Percentiles rank a stretch among this genome's conserved stretches.
Evolutionary conservation across 352 stramenopile genomes (phyloP).

Genomic region (Pythium rhizo-oryzae): DNA sequence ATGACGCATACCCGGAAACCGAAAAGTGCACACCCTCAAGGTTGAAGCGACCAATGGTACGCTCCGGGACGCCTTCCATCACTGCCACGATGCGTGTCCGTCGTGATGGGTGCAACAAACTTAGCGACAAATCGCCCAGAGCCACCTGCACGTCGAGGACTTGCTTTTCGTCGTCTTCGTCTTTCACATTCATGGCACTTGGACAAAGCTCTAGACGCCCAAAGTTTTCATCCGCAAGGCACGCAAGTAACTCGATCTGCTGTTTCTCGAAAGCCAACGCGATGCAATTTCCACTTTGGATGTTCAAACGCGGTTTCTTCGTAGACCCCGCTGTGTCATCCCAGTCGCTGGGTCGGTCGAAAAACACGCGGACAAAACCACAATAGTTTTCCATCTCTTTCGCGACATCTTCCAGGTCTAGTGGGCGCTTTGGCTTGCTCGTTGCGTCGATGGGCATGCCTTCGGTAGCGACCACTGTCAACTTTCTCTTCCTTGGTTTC

Average conservation of each 20-base stretch:
- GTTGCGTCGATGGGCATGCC: neutral
- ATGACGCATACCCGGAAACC: conserved; percentile 48
- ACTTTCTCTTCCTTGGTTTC: conserved; percentile 30
- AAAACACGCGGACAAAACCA: conserved; percentile 37
- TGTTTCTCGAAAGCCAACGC: conserved; percentile 54
- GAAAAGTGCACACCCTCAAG: conserved; percentile 43
- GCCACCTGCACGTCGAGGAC: conserved; percentile 44
- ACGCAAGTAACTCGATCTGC: conserved; percentile 62
- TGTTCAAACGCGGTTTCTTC: conserved; percentile 22
- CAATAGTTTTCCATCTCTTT: conserved; percentile 62
- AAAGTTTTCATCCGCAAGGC: conserved; percentile 69
- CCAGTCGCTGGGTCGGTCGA: conserved; percentile 45
- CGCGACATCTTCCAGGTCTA: conserved; percentile 55
- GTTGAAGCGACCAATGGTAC: conserved; percentile 46
- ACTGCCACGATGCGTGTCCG: conserved; percentile 6
- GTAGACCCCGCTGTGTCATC: neutral
- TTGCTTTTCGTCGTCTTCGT: conserved; percentile 47
- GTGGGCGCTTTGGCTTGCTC: conserved; percentile 15
- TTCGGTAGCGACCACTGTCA: neutral
- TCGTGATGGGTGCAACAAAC: conserved; percentile 29
- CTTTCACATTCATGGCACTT: neutral
- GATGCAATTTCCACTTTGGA: conserved; percentile 21
- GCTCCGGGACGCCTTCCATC: conserved; percentile 27
- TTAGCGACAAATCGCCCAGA: conserved; percentile 48
- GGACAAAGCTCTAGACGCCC: conserved; percentile 25